phyloP scores from a whole-genome alignment of 768 basidiomycete species.

The Daedaleopsis sinensis region DNA sequence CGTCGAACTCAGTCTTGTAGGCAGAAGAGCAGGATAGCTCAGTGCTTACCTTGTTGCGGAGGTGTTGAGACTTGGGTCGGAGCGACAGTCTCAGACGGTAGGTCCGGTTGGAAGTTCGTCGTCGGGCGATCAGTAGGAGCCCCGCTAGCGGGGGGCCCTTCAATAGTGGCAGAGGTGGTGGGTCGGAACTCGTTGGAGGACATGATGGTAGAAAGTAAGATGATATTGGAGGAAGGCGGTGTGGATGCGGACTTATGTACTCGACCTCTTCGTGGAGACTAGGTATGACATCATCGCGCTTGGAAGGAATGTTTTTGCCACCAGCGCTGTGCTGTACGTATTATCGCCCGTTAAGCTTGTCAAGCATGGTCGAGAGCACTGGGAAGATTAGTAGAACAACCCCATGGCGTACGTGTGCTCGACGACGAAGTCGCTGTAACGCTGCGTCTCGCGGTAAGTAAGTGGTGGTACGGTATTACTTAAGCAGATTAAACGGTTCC shows the following conservation, averaged over 20 bases:
- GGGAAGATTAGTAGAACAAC: too few relatives aligned
- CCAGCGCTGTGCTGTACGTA: too few relatives aligned
- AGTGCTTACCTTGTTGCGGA: constrained; percentile 12
- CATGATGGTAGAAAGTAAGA: neutral
- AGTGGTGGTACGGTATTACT: too few relatives aligned
- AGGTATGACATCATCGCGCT: neutral
- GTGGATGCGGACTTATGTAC: neutral
- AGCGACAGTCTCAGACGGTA: constrained; percentile 1
- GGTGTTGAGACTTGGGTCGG: constrained; percentile 14
- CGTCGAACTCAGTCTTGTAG: neutral
- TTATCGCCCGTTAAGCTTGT: too few relatives aligned
- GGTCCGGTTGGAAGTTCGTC: constrained; percentile 8
- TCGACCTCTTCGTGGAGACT: neutral
- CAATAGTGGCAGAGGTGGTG: neutral
- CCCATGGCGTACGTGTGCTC: too few relatives aligned
- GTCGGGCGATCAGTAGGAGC: neutral
- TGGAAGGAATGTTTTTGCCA: neutral
- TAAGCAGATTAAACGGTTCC: too few relatives aligned
- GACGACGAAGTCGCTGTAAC: too few relatives aligned
- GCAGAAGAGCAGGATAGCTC: neutral
- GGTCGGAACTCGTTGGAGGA: neutral
- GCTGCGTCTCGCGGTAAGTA: too few relatives aligned
- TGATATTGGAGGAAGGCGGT: neutral
- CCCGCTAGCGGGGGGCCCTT: neutral
- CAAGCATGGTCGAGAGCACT: too few relatives aligned